These are phyloP conservation scores for Ogataea saltuana DNA, from an alignment of 805 yeast species.

Conservation along the genomic window DNA sequence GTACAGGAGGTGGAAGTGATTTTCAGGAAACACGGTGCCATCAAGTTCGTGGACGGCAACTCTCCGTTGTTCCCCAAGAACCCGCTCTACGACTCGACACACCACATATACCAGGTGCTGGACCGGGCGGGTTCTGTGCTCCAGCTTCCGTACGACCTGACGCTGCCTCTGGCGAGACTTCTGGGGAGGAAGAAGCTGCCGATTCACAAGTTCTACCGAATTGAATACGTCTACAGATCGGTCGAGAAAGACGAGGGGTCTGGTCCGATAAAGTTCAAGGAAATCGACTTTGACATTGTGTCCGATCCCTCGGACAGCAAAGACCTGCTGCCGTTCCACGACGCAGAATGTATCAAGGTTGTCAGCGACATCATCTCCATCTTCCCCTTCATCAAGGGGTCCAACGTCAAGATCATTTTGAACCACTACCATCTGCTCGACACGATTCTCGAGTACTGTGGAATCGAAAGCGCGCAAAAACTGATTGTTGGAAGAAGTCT, in stretches of 20 bases:
- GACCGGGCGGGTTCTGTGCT: constrained; percentile 87
- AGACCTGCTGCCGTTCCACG: constrained; percentile 52
- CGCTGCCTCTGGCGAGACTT: constrained; percentile 85
- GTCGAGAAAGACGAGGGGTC: constrained; percentile 56
- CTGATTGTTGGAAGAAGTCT: constrained; percentile 66
- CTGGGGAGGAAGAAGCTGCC: constrained; percentile 63
- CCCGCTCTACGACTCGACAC: constrained; percentile 63
- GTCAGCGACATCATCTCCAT: constrained; percentile 68
- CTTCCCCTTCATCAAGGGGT: constrained; percentile 65
- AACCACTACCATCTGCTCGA: constrained; percentile 83
- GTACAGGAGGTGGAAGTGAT: constrained; percentile 59
- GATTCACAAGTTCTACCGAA: constrained; percentile 63
- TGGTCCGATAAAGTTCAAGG: constrained; percentile 75
- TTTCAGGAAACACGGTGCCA: constrained; percentile 83
- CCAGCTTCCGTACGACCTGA: constrained; percentile 86
- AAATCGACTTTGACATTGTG: constrained; percentile 83
- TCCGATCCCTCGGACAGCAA: constrained; percentile 37
- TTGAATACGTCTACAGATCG: constrained; percentile 81
- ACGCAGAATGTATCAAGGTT: constrained; percentile 86
- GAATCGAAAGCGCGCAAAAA: constrained; percentile 72
- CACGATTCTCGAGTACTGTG: constrained; percentile 76
- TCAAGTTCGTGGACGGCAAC: constrained; percentile 60
- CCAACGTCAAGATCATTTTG: constrained; percentile 59
- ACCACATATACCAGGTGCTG: constrained; percentile 73
- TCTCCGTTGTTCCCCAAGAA: constrained; percentile 80